Conservation (phyloP, 345 rosid species). For the Bretschneidera sinensis region DNA sequence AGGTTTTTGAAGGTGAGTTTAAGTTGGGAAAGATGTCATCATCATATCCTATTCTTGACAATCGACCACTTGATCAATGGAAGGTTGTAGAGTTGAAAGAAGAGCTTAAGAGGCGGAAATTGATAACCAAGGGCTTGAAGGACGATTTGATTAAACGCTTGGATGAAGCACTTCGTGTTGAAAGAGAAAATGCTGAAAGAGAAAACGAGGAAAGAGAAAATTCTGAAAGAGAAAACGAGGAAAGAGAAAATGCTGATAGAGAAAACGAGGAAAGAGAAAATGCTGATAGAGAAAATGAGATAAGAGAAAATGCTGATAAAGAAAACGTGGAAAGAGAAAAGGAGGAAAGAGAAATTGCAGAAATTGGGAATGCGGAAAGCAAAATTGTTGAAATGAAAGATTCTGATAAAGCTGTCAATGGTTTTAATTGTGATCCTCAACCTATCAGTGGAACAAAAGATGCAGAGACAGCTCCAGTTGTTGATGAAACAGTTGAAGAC, state of each 20-base stretch:
- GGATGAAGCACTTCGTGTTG: constrained; percentile 64
- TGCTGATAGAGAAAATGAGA: too few relatives aligned
- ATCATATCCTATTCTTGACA: constrained; percentile 57
- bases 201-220: constrained; percentile 24
- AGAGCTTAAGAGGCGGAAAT: constrained; percentile 76
- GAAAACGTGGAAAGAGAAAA: too few relatives aligned
- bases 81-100: constrained; percentile 93
- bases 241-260: neutral
- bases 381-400: too few relatives aligned
- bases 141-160: constrained; percentile 79
- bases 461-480: constrained; percentile 23
- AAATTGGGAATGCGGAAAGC: too few relatives aligned
- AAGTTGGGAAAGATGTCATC: constrained; percentile 59
- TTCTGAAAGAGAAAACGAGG: neutral
- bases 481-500: constrained; percentile 22
- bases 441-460: constrained; percentile 14
- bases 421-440: constrained; percentile 14
- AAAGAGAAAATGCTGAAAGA: constrained; percentile 49
- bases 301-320: neutral
- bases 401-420: constrained; percentile 33
- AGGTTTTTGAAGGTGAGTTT: constrained; percentile 20
- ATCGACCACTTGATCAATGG: constrained; percentile 84
- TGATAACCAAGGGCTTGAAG: constrained; percentile 73
- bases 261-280: neutral
- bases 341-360: too few relatives aligned